Evolutionary conservation across 2,329 filamentous ascomycete genomes (phyloP).

Genomic region (Tolypocladium nubicola): DNA sequence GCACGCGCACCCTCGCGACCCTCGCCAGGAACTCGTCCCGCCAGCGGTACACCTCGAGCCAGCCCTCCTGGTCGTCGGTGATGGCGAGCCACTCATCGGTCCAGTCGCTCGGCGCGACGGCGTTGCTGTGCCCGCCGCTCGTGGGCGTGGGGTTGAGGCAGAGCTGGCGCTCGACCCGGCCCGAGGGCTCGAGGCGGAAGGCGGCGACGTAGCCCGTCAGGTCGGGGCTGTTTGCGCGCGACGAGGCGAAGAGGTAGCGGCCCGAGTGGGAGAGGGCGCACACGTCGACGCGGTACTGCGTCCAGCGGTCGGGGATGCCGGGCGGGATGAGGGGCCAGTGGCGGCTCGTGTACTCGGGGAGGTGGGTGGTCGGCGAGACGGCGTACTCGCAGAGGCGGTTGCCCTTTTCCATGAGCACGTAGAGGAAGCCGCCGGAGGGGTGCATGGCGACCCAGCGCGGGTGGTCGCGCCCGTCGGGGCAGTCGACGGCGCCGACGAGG

Average conservation of each 20-base stretch:
- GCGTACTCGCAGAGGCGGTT: slow-evolving; percentile 76
- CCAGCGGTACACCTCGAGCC: slow-evolving; percentile 82
- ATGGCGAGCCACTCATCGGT: slow-evolving; percentile 83
- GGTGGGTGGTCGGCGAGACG: slow-evolving; percentile 60
- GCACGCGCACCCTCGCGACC: slow-evolving; percentile 66
- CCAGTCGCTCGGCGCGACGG: slow-evolving; percentile 75
- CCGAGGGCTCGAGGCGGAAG: slow-evolving; percentile 59
- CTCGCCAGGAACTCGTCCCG: slow-evolving; percentile 68
- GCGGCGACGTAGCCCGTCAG: slow-evolving; percentile 76
- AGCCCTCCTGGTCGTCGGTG: slow-evolving; percentile 80
- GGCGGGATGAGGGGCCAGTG: slow-evolving; percentile 72
- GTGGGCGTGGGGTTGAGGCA: slow-evolving; percentile 77
- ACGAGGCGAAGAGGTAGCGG: slow-evolving; percentile 72
- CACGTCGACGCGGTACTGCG: slow-evolving; percentile 78
- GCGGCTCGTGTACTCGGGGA: slow-evolving; percentile 70
- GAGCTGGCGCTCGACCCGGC: slow-evolving; percentile 67
- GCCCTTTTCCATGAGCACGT: slow-evolving; percentile 82
- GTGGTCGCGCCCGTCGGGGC: slow-evolving; percentile 62
- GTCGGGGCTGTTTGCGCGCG: slow-evolving; percentile 65
- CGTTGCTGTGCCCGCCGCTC: slow-evolving; percentile 80
- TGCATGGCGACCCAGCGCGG: slow-evolving; percentile 85
- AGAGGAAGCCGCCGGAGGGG: slow-evolving; percentile 66
- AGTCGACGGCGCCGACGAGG: slow-evolving; percentile 62
- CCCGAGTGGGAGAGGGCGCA: slow-evolving; percentile 60
- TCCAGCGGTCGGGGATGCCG: slow-evolving; percentile 43